Evolutionary conservation across 805 yeast species (phyloP).

Genomic region (Barnettozyma californica): DNA sequence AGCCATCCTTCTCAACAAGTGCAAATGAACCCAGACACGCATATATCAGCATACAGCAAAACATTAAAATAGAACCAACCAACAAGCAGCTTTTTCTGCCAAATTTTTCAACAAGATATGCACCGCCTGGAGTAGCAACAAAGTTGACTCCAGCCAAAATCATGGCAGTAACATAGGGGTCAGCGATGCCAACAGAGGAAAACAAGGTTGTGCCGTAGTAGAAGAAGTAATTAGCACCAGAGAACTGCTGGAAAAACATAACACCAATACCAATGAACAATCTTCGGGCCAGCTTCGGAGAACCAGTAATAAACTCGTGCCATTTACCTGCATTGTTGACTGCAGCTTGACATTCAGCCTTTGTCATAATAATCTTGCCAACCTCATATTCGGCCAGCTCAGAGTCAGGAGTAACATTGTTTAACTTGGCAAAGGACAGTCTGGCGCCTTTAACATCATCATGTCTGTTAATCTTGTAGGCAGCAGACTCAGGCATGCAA

Average conservation of each 20-base stretch:
- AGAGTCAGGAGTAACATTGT: constrained; percentile 42
- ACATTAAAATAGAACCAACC: constrained; percentile 49
- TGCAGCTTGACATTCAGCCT: constrained; percentile 6
- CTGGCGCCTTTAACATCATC: constrained; percentile 49
- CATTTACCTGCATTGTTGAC: constrained; percentile 53
- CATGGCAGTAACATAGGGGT: constrained; percentile 57
- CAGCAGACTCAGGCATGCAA: constrained; percentile 67
- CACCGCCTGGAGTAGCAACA: constrained; percentile 47
- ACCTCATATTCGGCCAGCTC: constrained; percentile 43
- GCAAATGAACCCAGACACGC: constrained; percentile 54
- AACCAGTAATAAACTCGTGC: constrained; percentile 56
- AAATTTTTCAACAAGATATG: constrained; percentile 45
- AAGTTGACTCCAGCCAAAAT: constrained; percentile 53
- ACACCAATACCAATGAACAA: constrained; percentile 52
- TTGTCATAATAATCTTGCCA: constrained; percentile 40
- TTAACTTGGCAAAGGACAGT: constrained; percentile 45
- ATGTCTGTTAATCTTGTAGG: constrained; percentile 39
- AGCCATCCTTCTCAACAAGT: constrained; percentile 37
- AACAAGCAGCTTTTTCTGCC: constrained; percentile 51
- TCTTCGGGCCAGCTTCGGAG: constrained; percentile 48
- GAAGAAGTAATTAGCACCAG: constrained; percentile 63
- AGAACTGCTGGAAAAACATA: constrained; percentile 57
- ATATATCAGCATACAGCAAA: constrained; percentile 51
- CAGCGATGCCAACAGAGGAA: constrained; percentile 50
- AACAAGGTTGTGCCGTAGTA: constrained; percentile 63